Base-by-base conservation (phyloP, 2,329 filamentous ascomycete genomes). In the Albophoma yamanashiensis region DNA sequence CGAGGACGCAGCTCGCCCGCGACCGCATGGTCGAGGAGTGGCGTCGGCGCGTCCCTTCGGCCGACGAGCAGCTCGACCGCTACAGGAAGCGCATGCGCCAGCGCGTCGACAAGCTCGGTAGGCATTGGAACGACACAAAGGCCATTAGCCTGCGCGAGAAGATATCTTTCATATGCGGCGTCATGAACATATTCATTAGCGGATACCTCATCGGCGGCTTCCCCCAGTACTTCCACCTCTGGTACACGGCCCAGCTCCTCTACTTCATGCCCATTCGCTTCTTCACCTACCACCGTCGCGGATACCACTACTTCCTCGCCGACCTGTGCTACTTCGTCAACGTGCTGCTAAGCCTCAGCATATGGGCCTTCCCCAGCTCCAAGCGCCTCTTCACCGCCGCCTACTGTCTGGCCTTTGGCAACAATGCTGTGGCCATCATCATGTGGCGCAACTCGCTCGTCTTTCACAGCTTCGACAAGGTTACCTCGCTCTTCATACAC, bases 401-500 rank as follows among this genome's bases (percentile, higher is more conserved):
- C 0, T 99, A 92, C 74, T 97, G 94, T 69, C 80, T 99, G 40
- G 90, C 92, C 12, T 95, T 91, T 70, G 94, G 94, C 64, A 99
- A 99, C 75, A 99, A 99, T 71, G 94, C 94, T 25, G 87, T 97
- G 55, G 94, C 94, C 15, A 97, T 99, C 72, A 92, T 94, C 71
- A 94, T 99, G 92, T 99, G 94, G 94, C 87, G 94, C 64, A 99
- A 99, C 73, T 97, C 92, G 39, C 84, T 99, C 70, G 94, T 99
- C 55, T 99, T 99, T 74, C 94, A 99, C 79, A 96, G 91, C 70
- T 87, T 99, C 75, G 94, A 99, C 80, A 99, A 99, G 75, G 92
- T 97, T 62, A 95, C 92, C 15, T 94, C 91, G 71, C 82, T 99
- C n/a, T 99, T 99, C 77, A 97, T 99, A 67, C 94, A 99, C 74